Base-by-base conservation (phyloP, 2,329 filamentous ascomycete genomes). In the Scytalidium sp. region DNA sequence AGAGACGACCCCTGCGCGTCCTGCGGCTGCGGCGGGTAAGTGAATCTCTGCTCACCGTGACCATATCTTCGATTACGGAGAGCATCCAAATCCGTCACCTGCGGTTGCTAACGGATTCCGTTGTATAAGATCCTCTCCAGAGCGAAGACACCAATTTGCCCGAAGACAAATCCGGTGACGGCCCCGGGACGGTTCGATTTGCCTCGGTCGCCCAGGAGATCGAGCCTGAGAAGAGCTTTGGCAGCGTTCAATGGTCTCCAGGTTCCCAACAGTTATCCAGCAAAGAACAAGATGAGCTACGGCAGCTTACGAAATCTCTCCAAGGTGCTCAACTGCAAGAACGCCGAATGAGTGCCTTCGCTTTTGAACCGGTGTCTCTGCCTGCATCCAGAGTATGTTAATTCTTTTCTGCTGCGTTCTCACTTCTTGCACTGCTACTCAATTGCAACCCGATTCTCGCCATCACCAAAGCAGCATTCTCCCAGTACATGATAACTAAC, bases 351-450 rank as follows among this genome's bases (percentile, higher is more conserved):
- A 88, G 87, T 65, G 89, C 91, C 65, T 96, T 90, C 70, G 85
- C 87, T 41, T 97, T 92, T 64, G 92, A 97, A 66, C 87, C 93
- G 27, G 85, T 96, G 56, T 97, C 94, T 29, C 76, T 97, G 46
- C 93, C 94, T 32, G 79, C 82, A 25, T 93, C 90, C 42, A 81
- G 89, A 71, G 90, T 93, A 83, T 70, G 87, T 80, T 41, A 29
- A 58, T 50, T 52, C 62, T 68, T 15, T 71, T 50, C 39, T 51
- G 20, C 43, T 44, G 15, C 41, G 7, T 48, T 10, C 17, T 19
- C 29, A 36, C 11, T 21, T 40, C 45, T 23, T 27, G 27, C 42
- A 40, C 20, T 22, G 15, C 5, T 7, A n/a, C 13, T 36, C 32
- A 36, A 36, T 36, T 36, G 13, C 13, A n/a, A n/a, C 17, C 32